These are phyloP conservation scores for Candida boidinii DNA, from an alignment of 805 yeast genomes.

Conservation along the genomic window DNA sequence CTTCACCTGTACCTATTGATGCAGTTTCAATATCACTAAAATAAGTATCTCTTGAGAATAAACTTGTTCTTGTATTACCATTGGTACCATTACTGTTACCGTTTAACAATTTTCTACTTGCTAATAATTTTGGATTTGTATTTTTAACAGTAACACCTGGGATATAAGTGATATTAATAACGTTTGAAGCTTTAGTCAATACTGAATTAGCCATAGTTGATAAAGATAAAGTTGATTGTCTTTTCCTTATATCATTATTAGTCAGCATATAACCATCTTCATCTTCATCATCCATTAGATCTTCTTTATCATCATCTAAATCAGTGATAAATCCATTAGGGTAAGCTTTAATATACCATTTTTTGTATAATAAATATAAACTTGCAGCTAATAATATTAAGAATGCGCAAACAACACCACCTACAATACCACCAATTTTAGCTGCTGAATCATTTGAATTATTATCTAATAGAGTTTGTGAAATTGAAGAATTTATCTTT, in stretches of 20 bases:
- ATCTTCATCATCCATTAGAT: conserved; percentile 15
- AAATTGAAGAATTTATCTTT: conserved; percentile 14
- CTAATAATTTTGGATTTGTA: conserved; percentile 12
- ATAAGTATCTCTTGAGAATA: conserved; percentile 24
- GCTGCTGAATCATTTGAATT: conserved; percentile 10
- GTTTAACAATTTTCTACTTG: not conserved
- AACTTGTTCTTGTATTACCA: conserved; percentile 10
- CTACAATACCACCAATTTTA: conserved; percentile 55
- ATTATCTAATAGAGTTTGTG: conserved; percentile 9
- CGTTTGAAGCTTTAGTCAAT: conserved; percentile 74
- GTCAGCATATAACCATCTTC: conserved; percentile 12
- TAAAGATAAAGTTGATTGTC: conserved; percentile 21
- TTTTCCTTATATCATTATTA: conserved; percentile 20
- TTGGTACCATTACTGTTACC: not conserved
- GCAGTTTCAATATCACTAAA: conserved; percentile 25
- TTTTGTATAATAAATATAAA: conserved; percentile 32
- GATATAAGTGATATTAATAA: conserved; percentile 85
- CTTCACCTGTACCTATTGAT: conserved; percentile 22
- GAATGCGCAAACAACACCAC: conserved; percentile 62
- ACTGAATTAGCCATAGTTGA: conserved; percentile 48
- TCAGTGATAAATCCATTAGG: conserved; percentile 20
- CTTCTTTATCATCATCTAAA: conserved; percentile 19
- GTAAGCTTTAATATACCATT: conserved; percentile 31
- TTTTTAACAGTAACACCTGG: conserved; percentile 81
- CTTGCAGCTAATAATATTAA: conserved; percentile 27